Evolutionary conservation across 108 stramenopile genomes (phyloP), one percentile per base, ranked within the genome.

Genomic region (Discostella pseudostelligera): DNA sequence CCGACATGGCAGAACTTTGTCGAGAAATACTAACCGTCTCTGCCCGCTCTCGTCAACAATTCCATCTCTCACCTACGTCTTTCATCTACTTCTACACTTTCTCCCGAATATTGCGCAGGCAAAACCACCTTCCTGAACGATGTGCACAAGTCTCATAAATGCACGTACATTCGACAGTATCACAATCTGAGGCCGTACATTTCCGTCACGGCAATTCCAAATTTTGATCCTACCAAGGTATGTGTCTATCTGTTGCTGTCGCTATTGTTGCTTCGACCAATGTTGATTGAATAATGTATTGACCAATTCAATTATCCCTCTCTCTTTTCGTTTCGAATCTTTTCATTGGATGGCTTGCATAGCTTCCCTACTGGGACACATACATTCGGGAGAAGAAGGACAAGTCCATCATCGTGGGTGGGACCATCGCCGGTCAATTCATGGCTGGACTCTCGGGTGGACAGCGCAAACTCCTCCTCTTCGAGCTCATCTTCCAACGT

Each of bases 121-220:
- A 86, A 85, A 67, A 88, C 83, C 0, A 88, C 87, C 22, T 88
- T 88, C 57, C 76, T 88, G 35, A 79, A 88, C 32, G 87, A 88
- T 75, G 82, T 84, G 3, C 64, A 79, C 71, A 85, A 85, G 47
- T 54, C 51, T 16, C 79, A 85, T 71, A 85, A 85, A 60, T 88
- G 87, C 69, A 83, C 69, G 53, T 88, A 88, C 79, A 84, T 88
- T 43, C 76, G 84, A 3, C 87, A 88, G 59, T 88, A 88, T 39
- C 87, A 88, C 65, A 82, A 76, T 60, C 48, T 88, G n/a, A 82
- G 87, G 16, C 87, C 84, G 0, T 88, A 79, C 61, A 76, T 88
- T 24, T 45, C 60, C 0, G 87, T 88, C 40, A 58, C 61, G 1
- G 61, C 74, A 7, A 88, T 88, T 43, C 87, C 87, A 21, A 78